phyloP scores from a whole-genome alignment of 345 rosid species.

The Dimocarpus longan region DNA sequence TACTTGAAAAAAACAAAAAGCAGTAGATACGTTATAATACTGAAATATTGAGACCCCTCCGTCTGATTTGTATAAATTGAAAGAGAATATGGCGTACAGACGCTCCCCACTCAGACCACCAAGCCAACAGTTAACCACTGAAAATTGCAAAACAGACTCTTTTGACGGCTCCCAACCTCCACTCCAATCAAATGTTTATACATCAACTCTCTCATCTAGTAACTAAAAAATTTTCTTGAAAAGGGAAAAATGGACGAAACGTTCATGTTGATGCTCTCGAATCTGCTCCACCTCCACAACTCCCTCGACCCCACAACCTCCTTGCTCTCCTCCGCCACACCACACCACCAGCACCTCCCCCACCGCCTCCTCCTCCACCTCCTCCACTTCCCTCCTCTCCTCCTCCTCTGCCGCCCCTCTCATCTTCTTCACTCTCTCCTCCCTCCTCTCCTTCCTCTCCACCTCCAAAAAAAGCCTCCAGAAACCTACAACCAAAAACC shows the following conservation, averaged over 20 bases:
- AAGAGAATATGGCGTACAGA: no score
- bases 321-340: slow-evolving; percentile 54
- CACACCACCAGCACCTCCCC: slow-evolving; percentile 40
- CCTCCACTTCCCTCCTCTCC: slow-evolving; percentile 50
- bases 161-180: no score
- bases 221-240: no score
- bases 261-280: slow-evolving; percentile 80
- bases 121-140: no score
- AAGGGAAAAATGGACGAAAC: slow-evolving; percentile 70
- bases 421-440: slow-evolving; percentile 61
- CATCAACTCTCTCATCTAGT: no score
- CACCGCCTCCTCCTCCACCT: slow-evolving; percentile 28
- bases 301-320: slow-evolving; percentile 73
- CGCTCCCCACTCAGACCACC: no score
- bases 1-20: no score
- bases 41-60: no score
- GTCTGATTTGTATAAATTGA: no score
- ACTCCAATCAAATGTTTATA: no score
- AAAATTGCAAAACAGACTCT: no score
- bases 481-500: slow-evolving; percentile 16
- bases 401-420: slow-evolving; percentile 58
- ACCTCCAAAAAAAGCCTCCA: slow-evolving; percentile 32
- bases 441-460: slow-evolving; percentile 57
- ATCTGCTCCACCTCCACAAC: slow-evolving; percentile 90
- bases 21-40: no score